phyloP scores from a whole-genome alignment of 2,329 filamentous ascomycete species.

The Apiospora kogelbergensis region DNA sequence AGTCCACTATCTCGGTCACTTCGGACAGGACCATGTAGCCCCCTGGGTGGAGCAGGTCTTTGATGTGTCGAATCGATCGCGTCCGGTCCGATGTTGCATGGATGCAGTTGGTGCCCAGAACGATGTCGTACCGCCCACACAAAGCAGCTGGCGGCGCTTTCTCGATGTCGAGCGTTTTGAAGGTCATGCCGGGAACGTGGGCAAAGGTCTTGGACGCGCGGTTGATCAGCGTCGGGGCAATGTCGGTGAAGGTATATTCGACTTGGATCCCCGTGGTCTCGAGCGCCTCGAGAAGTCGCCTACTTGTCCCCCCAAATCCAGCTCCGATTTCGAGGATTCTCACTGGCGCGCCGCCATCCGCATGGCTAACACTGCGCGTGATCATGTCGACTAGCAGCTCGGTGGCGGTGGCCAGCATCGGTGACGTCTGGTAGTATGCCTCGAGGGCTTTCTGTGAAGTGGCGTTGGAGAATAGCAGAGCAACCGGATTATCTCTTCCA shows the following conservation, averaged over 20 bases:
- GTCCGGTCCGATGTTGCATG: constrained; percentile 30
- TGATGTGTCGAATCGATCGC: constrained; percentile 24
- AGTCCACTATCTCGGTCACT: constrained; percentile 27
- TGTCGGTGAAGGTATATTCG: constrained; percentile 44
- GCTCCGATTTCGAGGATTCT: constrained; percentile 43
- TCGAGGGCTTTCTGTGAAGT: constrained; percentile 13
- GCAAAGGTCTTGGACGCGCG: constrained; percentile 27
- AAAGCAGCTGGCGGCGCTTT: constrained; percentile 19
- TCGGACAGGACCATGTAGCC: constrained; percentile 20
- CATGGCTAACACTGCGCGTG: too few relatives aligned
- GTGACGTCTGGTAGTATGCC: neutral
- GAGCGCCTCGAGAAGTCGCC: constrained; percentile 29
- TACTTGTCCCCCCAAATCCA: constrained; percentile 43
- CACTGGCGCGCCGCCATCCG: too few relatives aligned
- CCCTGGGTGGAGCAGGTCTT: constrained; percentile 22
- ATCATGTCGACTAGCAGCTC: neutral
- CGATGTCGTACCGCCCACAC: constrained; percentile 26
- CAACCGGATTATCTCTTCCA: constrained; percentile 35
- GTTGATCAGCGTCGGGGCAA: constrained; percentile 35
- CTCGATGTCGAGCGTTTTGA: constrained; percentile 30
- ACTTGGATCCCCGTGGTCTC: constrained; percentile 22
- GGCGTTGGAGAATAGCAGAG: constrained; percentile 36
- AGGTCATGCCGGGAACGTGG: constrained; percentile 23
- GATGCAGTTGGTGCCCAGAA: constrained; percentile 37
- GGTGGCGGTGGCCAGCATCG: neutral